Evolutionary conservation across 495 filamentous ascomycete species (phyloP).

Genomic region (Xylaria telfairii): DNA sequence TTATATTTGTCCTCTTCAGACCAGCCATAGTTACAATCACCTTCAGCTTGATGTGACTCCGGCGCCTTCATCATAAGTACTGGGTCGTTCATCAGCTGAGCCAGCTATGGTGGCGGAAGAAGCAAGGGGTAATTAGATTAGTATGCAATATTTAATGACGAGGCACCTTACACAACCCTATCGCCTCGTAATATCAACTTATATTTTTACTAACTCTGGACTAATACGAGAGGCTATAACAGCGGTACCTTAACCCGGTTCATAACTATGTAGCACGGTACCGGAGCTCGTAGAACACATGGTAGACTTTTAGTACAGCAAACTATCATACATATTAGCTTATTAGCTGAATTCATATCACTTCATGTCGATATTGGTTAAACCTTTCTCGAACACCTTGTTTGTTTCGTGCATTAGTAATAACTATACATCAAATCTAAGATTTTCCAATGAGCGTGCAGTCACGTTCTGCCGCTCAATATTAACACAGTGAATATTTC

Average conservation of each 20-base stretch:
- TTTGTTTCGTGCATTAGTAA: no score
- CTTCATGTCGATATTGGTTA: not conserved
- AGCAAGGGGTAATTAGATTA: not conserved
- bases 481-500: not conserved
- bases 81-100: not conserved
- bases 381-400: no score
- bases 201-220: no score
- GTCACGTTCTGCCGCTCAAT: not conserved
- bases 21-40: not conserved
- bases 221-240: not conserved
- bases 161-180: no score
- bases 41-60: not conserved
- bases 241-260: not conserved
- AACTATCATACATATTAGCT: not conserved
- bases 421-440: no score
- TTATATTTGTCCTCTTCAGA: not conserved
- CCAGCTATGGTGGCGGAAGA: no score
- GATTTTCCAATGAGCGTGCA: not conserved
- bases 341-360: not conserved
- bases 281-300: not conserved
- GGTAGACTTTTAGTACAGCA: not conserved
- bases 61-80: not conserved
- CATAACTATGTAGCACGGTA: no score
- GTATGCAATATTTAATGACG: not conserved
- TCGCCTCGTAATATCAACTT: not conserved